Evolutionary conservation across 805 yeast genomes (phyloP).

Genomic region (Nakazawaea ishiwadae): DNA sequence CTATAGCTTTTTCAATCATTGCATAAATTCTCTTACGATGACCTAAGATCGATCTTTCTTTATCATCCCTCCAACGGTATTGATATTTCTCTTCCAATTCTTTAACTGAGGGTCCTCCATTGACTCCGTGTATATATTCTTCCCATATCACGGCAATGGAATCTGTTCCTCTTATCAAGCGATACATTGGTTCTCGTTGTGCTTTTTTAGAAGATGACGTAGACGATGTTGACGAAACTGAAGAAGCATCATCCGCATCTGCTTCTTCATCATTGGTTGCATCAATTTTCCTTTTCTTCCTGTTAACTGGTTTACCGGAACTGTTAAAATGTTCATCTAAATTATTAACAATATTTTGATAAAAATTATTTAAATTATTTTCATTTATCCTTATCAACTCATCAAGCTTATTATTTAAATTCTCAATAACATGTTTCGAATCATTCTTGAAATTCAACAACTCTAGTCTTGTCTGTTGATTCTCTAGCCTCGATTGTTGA

Average conservation of each 20-base stretch:
- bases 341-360: conserved; percentile 11
- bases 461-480: conserved; percentile 12
- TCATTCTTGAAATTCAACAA: conserved; percentile 11
- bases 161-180: conserved; percentile 16
- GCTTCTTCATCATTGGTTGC: background rate
- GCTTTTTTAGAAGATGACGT: background rate
- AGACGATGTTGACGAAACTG: background rate
- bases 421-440: conserved; percentile 5
- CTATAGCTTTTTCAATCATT: conserved; percentile 38
- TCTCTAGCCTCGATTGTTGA: conserved; percentile 11
- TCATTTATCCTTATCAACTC: conserved; percentile 6
- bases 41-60: conserved; percentile 47
- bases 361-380: conserved; percentile 2
- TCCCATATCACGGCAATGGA: conserved; percentile 50
- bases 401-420: conserved; percentile 4
- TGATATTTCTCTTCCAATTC: conserved; percentile 43
- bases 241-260: background rate
- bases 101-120: conserved; percentile 48
- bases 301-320: background rate
- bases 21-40: conserved; percentile 49
- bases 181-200: conserved; percentile 12
- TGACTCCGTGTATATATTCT: conserved; percentile 47
- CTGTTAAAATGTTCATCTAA: conserved; percentile 9
- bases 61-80: conserved; percentile 50
- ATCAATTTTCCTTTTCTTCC: conserved; percentile 2